These are phyloP conservation scores for Dendrocalamus sinicus DNA, from an alignment of 176 grass and related monocot genomes.

Conservation along the genomic window DNA sequence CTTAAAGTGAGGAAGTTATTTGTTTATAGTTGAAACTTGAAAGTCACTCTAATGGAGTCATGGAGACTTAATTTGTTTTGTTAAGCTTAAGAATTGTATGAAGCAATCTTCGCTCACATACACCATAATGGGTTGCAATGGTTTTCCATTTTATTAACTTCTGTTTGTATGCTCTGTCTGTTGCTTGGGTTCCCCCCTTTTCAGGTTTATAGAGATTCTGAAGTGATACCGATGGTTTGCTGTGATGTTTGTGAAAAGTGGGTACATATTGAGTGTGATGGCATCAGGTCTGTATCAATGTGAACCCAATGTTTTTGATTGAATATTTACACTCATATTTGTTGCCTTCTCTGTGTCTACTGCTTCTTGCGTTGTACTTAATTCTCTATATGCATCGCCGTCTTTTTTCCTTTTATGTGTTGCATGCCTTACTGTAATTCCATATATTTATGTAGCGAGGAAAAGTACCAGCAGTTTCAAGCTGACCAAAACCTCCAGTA, in stretches of 20 bases:
- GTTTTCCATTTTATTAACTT: conserved; percentile 37
- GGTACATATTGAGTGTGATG: conserved; percentile 97
- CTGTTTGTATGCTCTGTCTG: conserved; percentile 11
- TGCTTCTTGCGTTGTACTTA: conserved; percentile 7
- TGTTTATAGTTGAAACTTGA: conserved; percentile 27
- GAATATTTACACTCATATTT: conserved; percentile 31
- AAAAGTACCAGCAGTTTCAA: conserved; percentile 96
- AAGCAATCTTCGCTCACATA: conserved; percentile 6
- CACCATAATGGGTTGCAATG: neutral
- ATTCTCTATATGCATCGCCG: conserved; percentile 11
- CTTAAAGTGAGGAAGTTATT: conserved; percentile 8
- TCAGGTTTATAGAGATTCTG: conserved; percentile 99
- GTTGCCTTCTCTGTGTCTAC: neutral
- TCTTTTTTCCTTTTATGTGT: neutral
- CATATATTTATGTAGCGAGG: conserved; percentile 68
- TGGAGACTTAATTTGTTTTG: conserved; percentile 9
- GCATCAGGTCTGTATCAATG: conserved; percentile 70
- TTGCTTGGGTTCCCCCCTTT: conserved; percentile 38
- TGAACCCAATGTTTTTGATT: conserved; percentile 26
- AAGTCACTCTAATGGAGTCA: conserved; percentile 17
- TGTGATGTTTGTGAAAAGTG: conserved; percentile 97
- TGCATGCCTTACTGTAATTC: conserved; percentile 26
- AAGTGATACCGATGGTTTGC: conserved; percentile 97
- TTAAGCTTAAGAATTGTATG: conserved; percentile 11
- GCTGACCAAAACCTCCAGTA: conserved; percentile 90